Evolutionary conservation across 2,329 filamentous ascomycete genomes (phyloP).

Genomic region (Ustilaginoidea virens): DNA sequence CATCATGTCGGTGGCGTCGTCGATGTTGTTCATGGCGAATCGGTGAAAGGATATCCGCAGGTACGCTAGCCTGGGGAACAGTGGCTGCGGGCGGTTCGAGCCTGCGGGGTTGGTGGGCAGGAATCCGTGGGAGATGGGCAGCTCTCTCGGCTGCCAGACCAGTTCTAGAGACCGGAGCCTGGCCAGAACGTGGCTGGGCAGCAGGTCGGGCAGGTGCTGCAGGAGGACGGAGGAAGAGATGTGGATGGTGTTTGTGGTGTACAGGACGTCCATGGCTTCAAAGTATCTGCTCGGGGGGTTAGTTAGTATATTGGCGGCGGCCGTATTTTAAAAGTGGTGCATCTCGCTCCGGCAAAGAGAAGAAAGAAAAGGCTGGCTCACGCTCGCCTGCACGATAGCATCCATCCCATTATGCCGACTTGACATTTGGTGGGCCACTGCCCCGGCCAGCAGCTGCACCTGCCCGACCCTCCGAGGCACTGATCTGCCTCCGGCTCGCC

Average conservation of each 20-base stretch:
- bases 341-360: too few relatives aligned
- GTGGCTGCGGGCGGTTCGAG: too few relatives aligned
- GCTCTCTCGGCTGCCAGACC: constrained; percentile 6
- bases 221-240: constrained; percentile 8
- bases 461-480: constrained; percentile 5
- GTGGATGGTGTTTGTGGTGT: constrained; percentile 13
- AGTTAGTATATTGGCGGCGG: not conserved
- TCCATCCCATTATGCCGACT: constrained; percentile 16
- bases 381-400: constrained; percentile 14
- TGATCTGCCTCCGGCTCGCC: constrained; percentile 7
- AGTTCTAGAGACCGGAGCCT: constrained; percentile 8
- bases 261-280: constrained; percentile 14
- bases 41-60: constrained; percentile 6
- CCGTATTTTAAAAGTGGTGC: too few relatives aligned
- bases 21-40: constrained; percentile 5
- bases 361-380: constrained; percentile 5
- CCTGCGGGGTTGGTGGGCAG: not conserved
- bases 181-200: constrained; percentile 5
- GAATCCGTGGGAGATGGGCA: constrained; percentile 5
- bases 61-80: constrained; percentile 6
- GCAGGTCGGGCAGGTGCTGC: constrained; percentile 6
- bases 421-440: constrained; percentile 7
- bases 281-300: constrained; percentile 7
- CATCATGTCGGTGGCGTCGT: constrained; percentile 5
- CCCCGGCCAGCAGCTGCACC: constrained; percentile 7